Evolutionary conservation across 805 yeast species (phyloP).

Genomic region (Lipomyces lipofer): DNA sequence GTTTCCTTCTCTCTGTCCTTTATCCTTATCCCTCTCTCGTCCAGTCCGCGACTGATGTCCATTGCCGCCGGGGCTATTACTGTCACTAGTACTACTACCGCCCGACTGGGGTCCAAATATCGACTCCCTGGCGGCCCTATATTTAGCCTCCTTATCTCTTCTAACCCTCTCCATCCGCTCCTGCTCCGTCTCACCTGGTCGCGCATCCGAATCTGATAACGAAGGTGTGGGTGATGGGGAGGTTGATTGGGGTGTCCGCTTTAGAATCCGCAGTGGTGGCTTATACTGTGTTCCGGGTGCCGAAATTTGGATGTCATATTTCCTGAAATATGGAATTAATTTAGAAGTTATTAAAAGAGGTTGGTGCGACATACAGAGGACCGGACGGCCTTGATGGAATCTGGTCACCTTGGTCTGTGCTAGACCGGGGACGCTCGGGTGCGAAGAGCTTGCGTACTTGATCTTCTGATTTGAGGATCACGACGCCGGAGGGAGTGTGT

Average conservation of each 20-base stretch:
- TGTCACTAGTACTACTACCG: neutral
- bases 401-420: neutral
- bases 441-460: conserved; percentile 17
- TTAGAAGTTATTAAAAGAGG: no score
- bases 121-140: conserved; percentile 24
- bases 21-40: neutral
- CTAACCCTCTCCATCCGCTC: conserved; percentile 20
- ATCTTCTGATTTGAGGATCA: conserved; percentile 11
- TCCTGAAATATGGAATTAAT: conserved; percentile 8
- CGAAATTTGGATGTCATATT: conserved; percentile 16
- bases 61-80: neutral
- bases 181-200: conserved; percentile 21
- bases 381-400: neutral
- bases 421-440: neutral
- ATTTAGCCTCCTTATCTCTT: conserved; percentile 25
- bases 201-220: neutral
- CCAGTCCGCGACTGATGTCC: neutral
- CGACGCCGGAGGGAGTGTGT: conserved; percentile 7
- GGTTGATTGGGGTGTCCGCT: conserved; percentile 14
- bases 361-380: neutral
- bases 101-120: conserved; percentile 17
- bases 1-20: neutral
- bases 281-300: conserved; percentile 21
- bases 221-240: neutral
- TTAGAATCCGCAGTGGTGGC: conserved; percentile 28